Evolutionary conservation across 495 filamentous ascomycete species (phyloP).

Genomic region (Podospora sp.): DNA sequence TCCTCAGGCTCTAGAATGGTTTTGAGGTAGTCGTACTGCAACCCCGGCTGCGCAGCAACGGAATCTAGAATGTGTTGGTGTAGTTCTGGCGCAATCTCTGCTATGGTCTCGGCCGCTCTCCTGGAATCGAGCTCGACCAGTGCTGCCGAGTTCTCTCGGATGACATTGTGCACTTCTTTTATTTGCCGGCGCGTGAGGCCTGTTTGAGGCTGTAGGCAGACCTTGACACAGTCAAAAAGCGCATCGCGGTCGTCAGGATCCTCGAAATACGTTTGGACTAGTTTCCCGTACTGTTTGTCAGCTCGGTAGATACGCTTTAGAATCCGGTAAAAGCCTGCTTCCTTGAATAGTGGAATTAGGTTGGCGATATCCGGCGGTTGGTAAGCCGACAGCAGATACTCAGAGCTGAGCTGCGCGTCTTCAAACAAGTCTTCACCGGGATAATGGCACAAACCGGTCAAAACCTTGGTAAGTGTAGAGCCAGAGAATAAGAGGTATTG

Average conservation of each 20-base stretch:
- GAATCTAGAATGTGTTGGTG: conserved; percentile 69
- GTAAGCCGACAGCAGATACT: conserved; percentile 92
- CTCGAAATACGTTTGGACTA: conserved; percentile 82
- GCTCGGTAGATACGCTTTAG: conserved; percentile 83
- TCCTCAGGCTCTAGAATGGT: conserved; percentile 73
- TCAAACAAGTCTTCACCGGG: conserved; percentile 80
- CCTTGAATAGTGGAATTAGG: conserved; percentile 74
- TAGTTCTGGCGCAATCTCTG: conserved; percentile 66
- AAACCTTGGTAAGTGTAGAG: conserved; percentile 76
- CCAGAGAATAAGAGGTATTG: conserved; percentile 92
- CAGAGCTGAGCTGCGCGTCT: conserved; percentile 92
- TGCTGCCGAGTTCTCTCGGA: conserved; percentile 67
- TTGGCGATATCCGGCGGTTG: conserved; percentile 78
- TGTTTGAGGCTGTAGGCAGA: conserved; percentile 75
- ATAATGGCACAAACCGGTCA: conserved; percentile 81
- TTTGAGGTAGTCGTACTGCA: conserved; percentile 77
- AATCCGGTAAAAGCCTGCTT: conserved; percentile 89
- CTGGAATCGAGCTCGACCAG: conserved; percentile 70
- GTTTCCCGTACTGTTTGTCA: conserved; percentile 77
- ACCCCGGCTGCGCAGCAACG: conserved; percentile 60
- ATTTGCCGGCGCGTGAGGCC: conserved; percentile 72
- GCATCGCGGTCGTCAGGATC: conserved; percentile 72
- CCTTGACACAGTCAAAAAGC: conserved; percentile 78
- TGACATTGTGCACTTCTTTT: conserved; percentile 71
- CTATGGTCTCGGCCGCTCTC: conserved; percentile 69